phyloP scores from a whole-genome alignment of 805 yeast species.

The Metschnikowia arizonensis region DNA sequence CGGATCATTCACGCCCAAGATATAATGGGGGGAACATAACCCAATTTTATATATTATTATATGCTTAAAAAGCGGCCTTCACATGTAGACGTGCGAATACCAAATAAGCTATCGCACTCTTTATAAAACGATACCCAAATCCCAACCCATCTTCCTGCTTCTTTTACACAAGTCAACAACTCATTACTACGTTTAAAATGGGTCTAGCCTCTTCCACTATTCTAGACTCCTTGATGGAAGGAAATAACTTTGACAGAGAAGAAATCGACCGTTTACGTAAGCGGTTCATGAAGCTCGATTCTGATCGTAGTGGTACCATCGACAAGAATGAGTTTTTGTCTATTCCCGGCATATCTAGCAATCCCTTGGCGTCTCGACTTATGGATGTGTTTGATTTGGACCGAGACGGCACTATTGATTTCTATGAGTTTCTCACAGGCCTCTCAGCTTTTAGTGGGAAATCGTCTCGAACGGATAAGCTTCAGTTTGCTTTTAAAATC shows the following conservation, averaged over 20 bases:
- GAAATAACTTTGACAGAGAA: conserved; percentile 81
- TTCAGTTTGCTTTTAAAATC: conserved; percentile 84
- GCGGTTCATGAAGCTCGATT: conserved; percentile 91
- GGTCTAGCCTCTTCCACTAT: conserved; percentile 59
- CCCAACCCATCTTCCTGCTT: too few species aligned
- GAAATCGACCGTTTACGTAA: conserved; percentile 89
- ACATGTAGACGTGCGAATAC: not conserved
- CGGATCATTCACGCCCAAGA: conserved; percentile 15
- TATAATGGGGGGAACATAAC: too few species aligned
- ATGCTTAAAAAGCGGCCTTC: too few species aligned
- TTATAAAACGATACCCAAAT: too few species aligned
- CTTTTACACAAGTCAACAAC: too few species aligned
- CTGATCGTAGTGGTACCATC: conserved; percentile 87
- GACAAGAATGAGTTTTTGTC: conserved; percentile 86
- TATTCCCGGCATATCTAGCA: conserved; percentile 87
- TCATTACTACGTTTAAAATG: too few species aligned
- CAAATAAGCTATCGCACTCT: not conserved
- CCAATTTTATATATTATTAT: too few species aligned
- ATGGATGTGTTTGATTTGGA: conserved; percentile 94
- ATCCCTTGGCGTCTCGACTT: conserved; percentile 84
- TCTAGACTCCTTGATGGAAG: conserved; percentile 69
- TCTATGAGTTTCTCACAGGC: conserved; percentile 88
- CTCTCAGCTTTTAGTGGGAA: conserved; percentile 84
- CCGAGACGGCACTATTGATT: conserved; percentile 89
- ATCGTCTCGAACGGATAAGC: conserved; percentile 74